phyloP scores from a whole-genome alignment of 495 filamentous ascomycete species.

The Penicillium taxi region DNA sequence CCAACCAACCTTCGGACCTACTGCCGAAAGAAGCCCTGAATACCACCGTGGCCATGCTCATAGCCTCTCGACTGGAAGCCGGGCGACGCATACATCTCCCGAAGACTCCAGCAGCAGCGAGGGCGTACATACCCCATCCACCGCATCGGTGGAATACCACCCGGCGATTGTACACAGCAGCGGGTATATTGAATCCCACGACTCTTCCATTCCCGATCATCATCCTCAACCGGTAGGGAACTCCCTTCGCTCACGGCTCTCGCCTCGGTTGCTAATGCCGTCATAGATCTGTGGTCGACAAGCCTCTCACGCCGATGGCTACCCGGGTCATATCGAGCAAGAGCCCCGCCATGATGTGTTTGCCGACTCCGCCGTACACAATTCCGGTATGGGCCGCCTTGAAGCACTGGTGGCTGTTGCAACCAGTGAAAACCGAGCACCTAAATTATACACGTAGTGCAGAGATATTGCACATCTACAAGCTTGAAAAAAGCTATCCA shows the following conservation, averaged over 20 bases:
- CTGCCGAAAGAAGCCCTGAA: slow-evolving; percentile 23
- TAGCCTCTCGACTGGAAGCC: slow-evolving; percentile 22
- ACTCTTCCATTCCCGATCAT: slow-evolving; percentile 35
- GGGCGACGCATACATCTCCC: slow-evolving; percentile 51
- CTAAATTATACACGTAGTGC: slow-evolving; percentile 31
- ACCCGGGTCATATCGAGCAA: slow-evolving; percentile 24
- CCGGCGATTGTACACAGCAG: slow-evolving; percentile 59
- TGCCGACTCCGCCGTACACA: slow-evolving; percentile 20
- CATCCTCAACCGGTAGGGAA: slow-evolving; percentile 36
- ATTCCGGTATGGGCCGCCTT: slow-evolving; percentile 58
- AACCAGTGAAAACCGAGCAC: slow-evolving; percentile 66
- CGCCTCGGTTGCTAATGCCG: slow-evolving; percentile 33
- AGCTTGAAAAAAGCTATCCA: neutral
- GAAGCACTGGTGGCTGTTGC: slow-evolving; percentile 86
- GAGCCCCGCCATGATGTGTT: slow-evolving; percentile 28
- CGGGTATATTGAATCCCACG: slow-evolving; percentile 50
- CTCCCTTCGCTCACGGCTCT: slow-evolving; percentile 22
- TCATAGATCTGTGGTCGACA: slow-evolving; percentile 35
- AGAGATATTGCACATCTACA: slow-evolving; percentile 1
- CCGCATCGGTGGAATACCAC: slow-evolving; percentile 53
- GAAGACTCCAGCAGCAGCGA: slow-evolving; percentile 69
- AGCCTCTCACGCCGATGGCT: slow-evolving; percentile 29
- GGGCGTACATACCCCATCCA: slow-evolving; percentile 57
- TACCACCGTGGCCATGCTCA: slow-evolving; percentile 26
- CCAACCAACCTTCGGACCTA: slow-evolving; percentile 28